Percentiles rank a stretch among this genome's conserved stretches.
These are phyloP conservation scores for Yamadazyma tumulicola DNA, from an alignment of 805 yeast species.

Conservation along the genomic window DNA sequence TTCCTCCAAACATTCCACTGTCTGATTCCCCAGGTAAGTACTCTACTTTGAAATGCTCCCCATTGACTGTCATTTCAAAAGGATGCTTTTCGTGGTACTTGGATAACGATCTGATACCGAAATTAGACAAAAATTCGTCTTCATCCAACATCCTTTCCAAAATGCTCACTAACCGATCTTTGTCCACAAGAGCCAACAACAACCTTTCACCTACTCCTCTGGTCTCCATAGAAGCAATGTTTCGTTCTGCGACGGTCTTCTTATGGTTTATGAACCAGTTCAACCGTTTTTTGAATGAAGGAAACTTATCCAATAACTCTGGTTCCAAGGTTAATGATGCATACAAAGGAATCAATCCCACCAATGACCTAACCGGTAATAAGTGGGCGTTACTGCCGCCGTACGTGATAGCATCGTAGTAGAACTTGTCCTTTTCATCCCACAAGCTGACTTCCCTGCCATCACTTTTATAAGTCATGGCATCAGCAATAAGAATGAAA, in stretches of 20 bases:
- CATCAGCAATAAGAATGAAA: constrained; percentile 86
- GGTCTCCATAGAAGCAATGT: constrained; percentile 78
- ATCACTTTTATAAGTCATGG: constrained; percentile 68
- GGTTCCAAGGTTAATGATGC: constrained; percentile 89
- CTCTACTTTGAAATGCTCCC: constrained; percentile 62
- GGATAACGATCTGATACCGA: constrained; percentile 85
- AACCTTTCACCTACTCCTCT: constrained; percentile 82
- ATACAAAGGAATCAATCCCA: constrained; percentile 87
- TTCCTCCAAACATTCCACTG: constrained; percentile 93
- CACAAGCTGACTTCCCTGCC: constrained; percentile 63
- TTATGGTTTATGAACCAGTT: constrained; percentile 80
- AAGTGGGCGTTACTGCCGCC: constrained; percentile 64
- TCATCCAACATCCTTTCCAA: constrained; percentile 71
- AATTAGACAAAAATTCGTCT: constrained; percentile 76
- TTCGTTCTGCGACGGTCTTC: constrained; percentile 67
- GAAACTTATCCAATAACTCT: constrained; percentile 70
- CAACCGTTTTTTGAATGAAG: constrained; percentile 76
- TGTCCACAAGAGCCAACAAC: constrained; percentile 73
- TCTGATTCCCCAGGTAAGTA: constrained; percentile 88
- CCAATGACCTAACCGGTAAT: constrained; percentile 82
- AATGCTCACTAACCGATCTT: constrained; percentile 73
- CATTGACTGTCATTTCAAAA: constrained; percentile 78
- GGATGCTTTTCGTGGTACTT: constrained; percentile 84
- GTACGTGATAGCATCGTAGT: constrained; percentile 87
- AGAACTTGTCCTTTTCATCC: constrained; percentile 87